Conservation (phyloP, 2,329 filamentous ascomycete genomes). For the Aspergillus felis region DNA sequence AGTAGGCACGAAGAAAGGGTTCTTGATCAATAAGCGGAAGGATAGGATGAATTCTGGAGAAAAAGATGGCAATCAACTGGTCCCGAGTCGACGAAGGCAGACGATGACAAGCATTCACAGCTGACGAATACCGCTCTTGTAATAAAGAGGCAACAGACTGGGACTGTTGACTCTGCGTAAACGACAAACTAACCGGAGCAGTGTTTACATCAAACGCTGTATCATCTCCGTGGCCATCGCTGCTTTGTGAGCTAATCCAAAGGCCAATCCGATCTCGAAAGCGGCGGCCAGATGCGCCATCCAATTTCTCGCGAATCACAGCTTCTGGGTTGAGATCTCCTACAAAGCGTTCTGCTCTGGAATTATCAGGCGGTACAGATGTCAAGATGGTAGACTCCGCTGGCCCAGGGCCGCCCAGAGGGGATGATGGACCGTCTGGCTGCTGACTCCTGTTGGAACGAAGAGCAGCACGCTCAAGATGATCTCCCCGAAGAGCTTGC, state of each 20-base stretch:
- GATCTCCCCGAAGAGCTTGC: neutral
- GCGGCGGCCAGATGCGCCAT: slow-evolving; percentile 20
- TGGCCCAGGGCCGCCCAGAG: neutral
- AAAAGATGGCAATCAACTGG: slow-evolving; percentile 32
- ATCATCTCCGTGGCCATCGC: slow-evolving; percentile 1
- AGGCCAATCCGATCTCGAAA: slow-evolving; percentile 29
- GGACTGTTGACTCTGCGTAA: slow-evolving; percentile 1
- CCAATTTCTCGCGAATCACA: slow-evolving; percentile 31
- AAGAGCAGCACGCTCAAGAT: neutral
- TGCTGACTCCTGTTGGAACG: neutral
- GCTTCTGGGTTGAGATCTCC: slow-evolving; percentile 41
- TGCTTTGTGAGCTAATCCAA: slow-evolving; percentile 24
- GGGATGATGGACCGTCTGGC: neutral
- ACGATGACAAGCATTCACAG: slow-evolving; percentile 24
- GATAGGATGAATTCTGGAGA: slow-evolving; percentile 36
- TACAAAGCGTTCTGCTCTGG: slow-evolving; percentile 32
- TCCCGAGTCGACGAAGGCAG: slow-evolving; percentile 32
- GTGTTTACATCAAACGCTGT: neutral
- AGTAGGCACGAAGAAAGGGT: slow-evolving; percentile 21
- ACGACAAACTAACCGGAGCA: neutral
- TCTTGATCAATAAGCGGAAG: slow-evolving; percentile 34
- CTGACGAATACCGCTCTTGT: slow-evolving; percentile 20
- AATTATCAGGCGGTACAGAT: slow-evolving; percentile 7
- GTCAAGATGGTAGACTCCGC: neutral
- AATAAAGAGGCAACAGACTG: slow-evolving; percentile 16